Percentiles rank a stretch among this genome's conserved stretches.
Evolutionary conservation across 2,329 filamentous ascomycete genomes (phyloP).

Genomic region (Pleurostoma richardsiae): DNA sequence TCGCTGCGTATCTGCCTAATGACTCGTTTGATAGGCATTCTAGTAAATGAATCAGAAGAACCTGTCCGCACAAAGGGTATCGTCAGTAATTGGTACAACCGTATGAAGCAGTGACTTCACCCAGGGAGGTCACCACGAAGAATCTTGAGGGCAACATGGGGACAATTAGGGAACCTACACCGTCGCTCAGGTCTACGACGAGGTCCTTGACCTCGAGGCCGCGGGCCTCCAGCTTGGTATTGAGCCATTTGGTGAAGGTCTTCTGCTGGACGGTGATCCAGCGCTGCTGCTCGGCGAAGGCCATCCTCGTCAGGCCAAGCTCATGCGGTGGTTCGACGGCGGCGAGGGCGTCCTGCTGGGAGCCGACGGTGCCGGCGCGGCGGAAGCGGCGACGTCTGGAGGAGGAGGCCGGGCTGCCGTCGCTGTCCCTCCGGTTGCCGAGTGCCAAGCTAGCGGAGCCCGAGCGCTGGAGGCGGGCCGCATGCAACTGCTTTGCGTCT

Average conservation of each 20-base stretch:
- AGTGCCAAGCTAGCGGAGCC: conserved; percentile 28
- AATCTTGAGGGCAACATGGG: too few species aligned
- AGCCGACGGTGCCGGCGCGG: conserved; percentile 25
- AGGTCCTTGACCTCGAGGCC: conserved; percentile 80
- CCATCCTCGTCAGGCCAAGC: conserved; percentile 53
- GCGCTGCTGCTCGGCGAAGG: conserved; percentile 58
- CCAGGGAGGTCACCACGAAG: too few species aligned
- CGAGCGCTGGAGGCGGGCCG: conserved; percentile 40
- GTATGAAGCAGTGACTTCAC: background rate
- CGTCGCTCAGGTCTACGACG: conserved; percentile 85
- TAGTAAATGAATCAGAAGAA: conserved; percentile 92
- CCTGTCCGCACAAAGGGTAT: conserved; percentile 40
- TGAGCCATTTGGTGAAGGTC: conserved; percentile 99
- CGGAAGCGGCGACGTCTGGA: conserved; percentile 5
- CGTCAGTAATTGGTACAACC: conserved; percentile 2
- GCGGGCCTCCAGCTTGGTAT: conserved; percentile 83
- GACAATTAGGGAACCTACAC: conserved; percentile 54
- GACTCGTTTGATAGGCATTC: conserved; percentile 94
- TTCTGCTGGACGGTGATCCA: conserved; percentile 89
- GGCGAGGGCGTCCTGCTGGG: conserved; percentile 35
- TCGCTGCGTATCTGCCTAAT: conserved; percentile 92
- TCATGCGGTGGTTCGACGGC: conserved; percentile 44
- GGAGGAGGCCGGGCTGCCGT: conserved; percentile 11
- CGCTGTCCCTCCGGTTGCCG: conserved; percentile 18
- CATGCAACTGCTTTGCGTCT: conserved; percentile 45